Percentiles rank a stretch among this genome's conserved stretches.
Conservation (phyloP, 2,329 filamentous ascomycete species). For the Orbilia brochopaga region DNA sequence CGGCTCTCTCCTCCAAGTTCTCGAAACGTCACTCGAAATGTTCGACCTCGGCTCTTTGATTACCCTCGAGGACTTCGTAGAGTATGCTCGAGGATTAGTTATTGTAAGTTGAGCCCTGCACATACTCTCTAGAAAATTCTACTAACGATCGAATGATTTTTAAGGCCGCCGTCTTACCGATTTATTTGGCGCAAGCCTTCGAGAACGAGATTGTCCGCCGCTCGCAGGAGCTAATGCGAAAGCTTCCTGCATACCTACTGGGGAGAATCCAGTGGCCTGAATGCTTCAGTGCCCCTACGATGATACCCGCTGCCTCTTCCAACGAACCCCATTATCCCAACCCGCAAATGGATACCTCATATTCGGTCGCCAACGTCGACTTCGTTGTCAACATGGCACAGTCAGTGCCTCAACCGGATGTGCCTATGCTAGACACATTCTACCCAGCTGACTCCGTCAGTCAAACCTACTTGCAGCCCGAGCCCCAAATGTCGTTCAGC, state of each 20-base stretch:
- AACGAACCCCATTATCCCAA: constrained; percentile 1
- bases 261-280: constrained; percentile 45
- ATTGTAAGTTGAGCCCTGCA: too few relatives aligned
- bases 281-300: constrained; percentile 14
- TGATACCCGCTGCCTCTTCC: neutral
- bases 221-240: constrained; percentile 22
- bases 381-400: constrained; percentile 21
- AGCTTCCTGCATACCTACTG: constrained; percentile 29
- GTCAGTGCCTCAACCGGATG: constrained; percentile 6
- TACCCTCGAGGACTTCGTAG: constrained; percentile 43
- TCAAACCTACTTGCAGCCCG: neutral
- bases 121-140: neutral
- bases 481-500: too few relatives aligned
- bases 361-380: constrained; percentile 2
- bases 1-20: constrained; percentile 23
- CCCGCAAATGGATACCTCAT: neutral
- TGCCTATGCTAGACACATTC: constrained; percentile 21
- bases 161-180: constrained; percentile 28
- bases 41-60: constrained; percentile 46
- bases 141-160: neutral
- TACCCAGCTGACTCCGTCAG: constrained; percentile 8
- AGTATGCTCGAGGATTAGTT: constrained; percentile 40
- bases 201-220: constrained; percentile 32
- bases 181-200: constrained; percentile 27
- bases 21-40: constrained; percentile 44